These are phyloP conservation scores for Nematocida major DNA, from an alignment of 371 early-diverging fungal species.

Conservation along the genomic window DNA sequence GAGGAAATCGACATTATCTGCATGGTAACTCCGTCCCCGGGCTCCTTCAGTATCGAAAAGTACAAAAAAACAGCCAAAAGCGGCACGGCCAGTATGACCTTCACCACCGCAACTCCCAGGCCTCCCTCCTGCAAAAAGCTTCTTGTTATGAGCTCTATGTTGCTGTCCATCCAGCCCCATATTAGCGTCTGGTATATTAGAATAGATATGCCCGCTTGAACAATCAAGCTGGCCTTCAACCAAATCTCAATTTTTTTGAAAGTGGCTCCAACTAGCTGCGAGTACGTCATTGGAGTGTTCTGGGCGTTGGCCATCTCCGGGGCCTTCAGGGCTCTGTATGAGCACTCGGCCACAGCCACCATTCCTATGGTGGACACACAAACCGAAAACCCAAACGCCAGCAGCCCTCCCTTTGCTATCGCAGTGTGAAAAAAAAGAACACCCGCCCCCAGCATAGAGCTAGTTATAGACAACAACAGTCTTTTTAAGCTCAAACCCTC, in stretches of 20 bases:
- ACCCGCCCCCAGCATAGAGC: conserved; percentile 5
- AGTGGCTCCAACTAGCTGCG: too few species aligned
- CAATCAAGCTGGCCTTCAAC: background rate
- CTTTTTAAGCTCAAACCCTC: background rate
- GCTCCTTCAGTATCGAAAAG: background rate
- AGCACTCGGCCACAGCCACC: background rate
- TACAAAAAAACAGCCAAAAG: background rate
- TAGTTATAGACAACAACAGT: background rate
- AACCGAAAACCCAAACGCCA: background rate
- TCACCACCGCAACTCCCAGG: background rate
- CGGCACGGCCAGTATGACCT: background rate
- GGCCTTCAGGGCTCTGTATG: background rate
- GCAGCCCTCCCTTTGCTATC: background rate
- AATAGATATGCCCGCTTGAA: background rate
- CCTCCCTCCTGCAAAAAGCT: background rate
- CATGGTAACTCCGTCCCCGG: background rate
- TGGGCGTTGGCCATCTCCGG: background rate
- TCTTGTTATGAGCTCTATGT: background rate
- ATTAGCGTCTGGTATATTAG: conserved; percentile 5
- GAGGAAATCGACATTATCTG: background rate
- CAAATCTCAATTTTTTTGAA: too few species aligned
- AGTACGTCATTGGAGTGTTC: background rate
- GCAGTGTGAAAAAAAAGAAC: conserved; percentile 1
- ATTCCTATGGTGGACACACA: background rate
- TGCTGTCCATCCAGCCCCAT: background rate